Conservation (phyloP, 805 yeast genomes). For the Sungouiella thailandica region DNA sequence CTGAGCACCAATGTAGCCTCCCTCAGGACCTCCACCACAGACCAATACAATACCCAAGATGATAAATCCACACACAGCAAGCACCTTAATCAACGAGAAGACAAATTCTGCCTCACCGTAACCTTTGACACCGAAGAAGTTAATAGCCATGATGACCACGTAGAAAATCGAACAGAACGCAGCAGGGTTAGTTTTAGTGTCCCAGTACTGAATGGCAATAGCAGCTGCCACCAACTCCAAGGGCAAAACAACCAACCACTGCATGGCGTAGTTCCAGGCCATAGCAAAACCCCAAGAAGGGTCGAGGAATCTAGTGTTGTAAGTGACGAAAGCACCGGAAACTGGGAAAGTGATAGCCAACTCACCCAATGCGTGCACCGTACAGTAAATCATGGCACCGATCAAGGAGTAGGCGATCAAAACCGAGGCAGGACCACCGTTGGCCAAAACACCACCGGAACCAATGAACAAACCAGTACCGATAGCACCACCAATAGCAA, state of each 20-base stretch:
- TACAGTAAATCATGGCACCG: slow-evolving; percentile 54
- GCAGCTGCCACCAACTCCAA: slow-evolving; percentile 35
- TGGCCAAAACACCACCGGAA: slow-evolving; percentile 48
- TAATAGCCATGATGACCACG: slow-evolving; percentile 44
- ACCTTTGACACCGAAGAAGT: slow-evolving; percentile 59
- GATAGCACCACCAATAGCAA: slow-evolving; percentile 63
- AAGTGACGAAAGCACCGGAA: slow-evolving; percentile 23
- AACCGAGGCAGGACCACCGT: slow-evolving; percentile 62
- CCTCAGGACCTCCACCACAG: slow-evolving; percentile 53
- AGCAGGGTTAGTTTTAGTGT: slow-evolving; percentile 41
- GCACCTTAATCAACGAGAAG: slow-evolving; percentile 50
- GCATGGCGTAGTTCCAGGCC: slow-evolving; percentile 33
- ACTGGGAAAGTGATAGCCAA: slow-evolving; percentile 46
- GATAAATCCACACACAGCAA: slow-evolving; percentile 55
- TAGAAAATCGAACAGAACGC: slow-evolving; percentile 56
- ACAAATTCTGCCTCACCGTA: slow-evolving; percentile 67
- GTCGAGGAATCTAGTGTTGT: slow-evolving; percentile 19
- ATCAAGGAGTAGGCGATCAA: slow-evolving; percentile 55
- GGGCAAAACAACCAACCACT: slow-evolving; percentile 34
- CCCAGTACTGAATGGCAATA: slow-evolving; percentile 43
- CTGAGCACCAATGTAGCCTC: slow-evolving; percentile 53
- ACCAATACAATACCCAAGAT: slow-evolving; percentile 51
- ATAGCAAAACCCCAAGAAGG: slow-evolving; percentile 22
- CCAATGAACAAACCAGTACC: slow-evolving; percentile 71
- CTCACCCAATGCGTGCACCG: slow-evolving; percentile 63